Evolutionary conservation across 2,329 filamentous ascomycete species (phyloP).

Genomic region (Fusarium austroafricanum): DNA sequence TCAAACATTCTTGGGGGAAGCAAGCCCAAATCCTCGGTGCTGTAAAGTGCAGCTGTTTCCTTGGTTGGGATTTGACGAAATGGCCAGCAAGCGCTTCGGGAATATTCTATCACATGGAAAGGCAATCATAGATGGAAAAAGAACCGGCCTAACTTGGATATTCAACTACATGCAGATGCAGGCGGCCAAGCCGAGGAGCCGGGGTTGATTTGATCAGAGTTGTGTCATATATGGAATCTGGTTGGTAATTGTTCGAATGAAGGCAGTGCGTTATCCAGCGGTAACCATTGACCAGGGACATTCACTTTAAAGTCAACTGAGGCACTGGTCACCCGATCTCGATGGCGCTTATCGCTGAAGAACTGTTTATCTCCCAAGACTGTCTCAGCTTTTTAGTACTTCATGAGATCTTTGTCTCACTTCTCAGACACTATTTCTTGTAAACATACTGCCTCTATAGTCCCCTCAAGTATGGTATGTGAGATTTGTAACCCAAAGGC

Average conservation of each 20-base stretch:
- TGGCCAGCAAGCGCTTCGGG: not conserved
- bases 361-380: not conserved
- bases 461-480: conserved; percentile 36
- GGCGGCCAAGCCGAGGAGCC: not conserved
- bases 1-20: not conserved
- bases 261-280: too few relatives aligned
- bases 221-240: not conserved
- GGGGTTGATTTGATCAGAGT: not conserved
- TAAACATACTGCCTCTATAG: conserved; percentile 1
- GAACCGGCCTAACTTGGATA: not conserved
- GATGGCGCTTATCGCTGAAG: not conserved
- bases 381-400: conserved; percentile 3
- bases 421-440: not conserved
- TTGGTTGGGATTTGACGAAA: not conserved
- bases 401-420: not conserved
- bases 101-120: conserved; percentile 8
- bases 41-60: not conserved
- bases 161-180: not conserved
- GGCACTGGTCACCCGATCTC: not conserved
- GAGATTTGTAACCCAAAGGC: not conserved
- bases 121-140: not conserved
- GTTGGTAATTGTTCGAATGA: not conserved
- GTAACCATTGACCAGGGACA: not conserved
- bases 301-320: not conserved
- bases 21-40: not conserved